Base-by-base conservation (phyloP, 345 rosid species). In the Sonneratia caseolaris region DNA sequence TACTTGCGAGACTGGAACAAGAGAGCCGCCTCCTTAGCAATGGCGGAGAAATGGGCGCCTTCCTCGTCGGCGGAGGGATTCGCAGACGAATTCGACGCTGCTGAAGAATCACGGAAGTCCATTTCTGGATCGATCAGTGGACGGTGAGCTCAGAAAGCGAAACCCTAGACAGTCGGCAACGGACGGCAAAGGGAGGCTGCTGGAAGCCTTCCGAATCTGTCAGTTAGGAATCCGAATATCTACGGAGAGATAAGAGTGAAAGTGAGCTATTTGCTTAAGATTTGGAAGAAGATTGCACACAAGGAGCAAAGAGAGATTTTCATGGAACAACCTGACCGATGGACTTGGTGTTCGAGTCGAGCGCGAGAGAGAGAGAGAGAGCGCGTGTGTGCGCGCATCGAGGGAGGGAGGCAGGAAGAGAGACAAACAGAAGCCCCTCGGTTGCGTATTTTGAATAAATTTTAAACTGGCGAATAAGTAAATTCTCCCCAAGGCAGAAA, bases 11-110 rank as follows among this genome's bases (percentile, higher is more conserved):
- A 92, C 77, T 90, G 91, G 77, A 87, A 96, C 80, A 75, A 81
- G 45, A 84, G 76, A 27, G 85, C 81, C 36, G 99, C 98, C 71
- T 85, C 90, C 75, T 87, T 91, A 61, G 94, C 97, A 36, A 92
- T 90, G 27, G 90, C 81, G 12, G 86, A 77, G 36, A 74, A 80
- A 37, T 75, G 79, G 16, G 73, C 84, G 36, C 84, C 89, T 16
- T 87, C 95, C 45, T 70, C 78, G 80, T 91, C 77, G 51, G 71
- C 70, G 70, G 75, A 21, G n/a, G 40, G 70, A 27, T 70, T 71
- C 66, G 40, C 73, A 73, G 65, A 75, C 82, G 71, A 76, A 71
- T 68, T 22, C 36, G 55, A 18, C 70, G 55, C 36, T 10, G 70
- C 70, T 3, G 70, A 43, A 1, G 70, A 68, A 68, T 43, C 70